Conservation (phyloP, 768 basidiomycete species). For the Amanita pallidorosea region DNA sequence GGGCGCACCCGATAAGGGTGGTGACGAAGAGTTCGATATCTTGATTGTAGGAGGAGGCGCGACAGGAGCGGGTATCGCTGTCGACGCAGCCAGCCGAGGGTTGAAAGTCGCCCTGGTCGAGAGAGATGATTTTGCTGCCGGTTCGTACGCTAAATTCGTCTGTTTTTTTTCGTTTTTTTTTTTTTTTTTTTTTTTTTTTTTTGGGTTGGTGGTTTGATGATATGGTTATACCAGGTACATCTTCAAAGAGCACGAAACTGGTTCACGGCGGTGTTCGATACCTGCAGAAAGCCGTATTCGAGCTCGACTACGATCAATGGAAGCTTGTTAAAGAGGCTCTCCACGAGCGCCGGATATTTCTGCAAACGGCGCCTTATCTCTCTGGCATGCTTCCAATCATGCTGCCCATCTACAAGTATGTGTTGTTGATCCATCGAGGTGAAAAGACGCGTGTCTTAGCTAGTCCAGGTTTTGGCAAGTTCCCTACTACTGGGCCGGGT, state of each 20-base stretch:
- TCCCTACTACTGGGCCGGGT: constrained; percentile 92
- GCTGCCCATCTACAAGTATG: constrained; percentile 89
- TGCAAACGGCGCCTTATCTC: constrained; percentile 93
- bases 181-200: too few species aligned
- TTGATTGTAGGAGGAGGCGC: constrained; percentile 91
- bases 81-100: constrained; percentile 89
- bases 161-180: not conserved
- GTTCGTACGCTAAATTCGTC: constrained; percentile 25
- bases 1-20: constrained; percentile 10
- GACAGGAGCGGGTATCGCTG: constrained; percentile 91
- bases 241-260: constrained; percentile 95
- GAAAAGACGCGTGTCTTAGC: not conserved
- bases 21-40: constrained; percentile 50
- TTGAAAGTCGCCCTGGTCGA: constrained; percentile 92
- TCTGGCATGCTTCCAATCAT: constrained; percentile 93
- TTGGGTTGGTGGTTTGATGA: not conserved
- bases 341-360: constrained; percentile 85
- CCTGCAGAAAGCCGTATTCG: constrained; percentile 92
- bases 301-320: constrained; percentile 93
- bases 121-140: constrained; percentile 83
- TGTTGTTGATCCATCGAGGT: not conserved
- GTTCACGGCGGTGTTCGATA: constrained; percentile 98
- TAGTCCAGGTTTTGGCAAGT: constrained; percentile 83
- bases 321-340: constrained; percentile 95
- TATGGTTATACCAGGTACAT: constrained; percentile 59